These are phyloP conservation scores for Lactuca sativa DNA, from an alignment of 129 eudicot species.

Conservation along the genomic window DNA sequence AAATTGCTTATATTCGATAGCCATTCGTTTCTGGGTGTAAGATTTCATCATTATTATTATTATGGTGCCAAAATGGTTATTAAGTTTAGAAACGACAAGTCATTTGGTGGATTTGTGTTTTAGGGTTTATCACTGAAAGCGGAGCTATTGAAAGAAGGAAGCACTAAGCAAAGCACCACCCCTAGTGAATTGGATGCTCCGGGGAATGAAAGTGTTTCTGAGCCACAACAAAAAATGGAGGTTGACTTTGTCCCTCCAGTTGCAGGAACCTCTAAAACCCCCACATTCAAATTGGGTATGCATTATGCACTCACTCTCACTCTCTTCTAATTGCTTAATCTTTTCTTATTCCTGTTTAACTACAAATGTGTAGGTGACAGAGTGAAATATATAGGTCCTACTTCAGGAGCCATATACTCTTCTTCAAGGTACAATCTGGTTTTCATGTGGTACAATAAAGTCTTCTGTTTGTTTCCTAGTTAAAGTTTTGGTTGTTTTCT, in stretches of 20 bases:
- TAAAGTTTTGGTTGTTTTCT: neutral
- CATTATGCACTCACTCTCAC: constrained; percentile 7
- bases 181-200: constrained; percentile 49
- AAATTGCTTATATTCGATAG: constrained; percentile 84
- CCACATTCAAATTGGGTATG: constrained; percentile 54
- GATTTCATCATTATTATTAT: constrained; percentile 21
- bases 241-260: constrained; percentile 38
- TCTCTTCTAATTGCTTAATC: constrained; percentile 7
- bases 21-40: constrained; percentile 70
- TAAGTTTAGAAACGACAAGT: constrained; percentile 1
- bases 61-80: neutral
- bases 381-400: constrained; percentile 67
- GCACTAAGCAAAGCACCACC: constrained; percentile 39
- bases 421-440: constrained; percentile 49
- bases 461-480: neutral
- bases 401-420: constrained; percentile 47
- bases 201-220: constrained; percentile 39
- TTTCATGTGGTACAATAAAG: constrained; percentile 1
- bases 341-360: neutral
- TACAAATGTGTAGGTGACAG: constrained; percentile 61
- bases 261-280: constrained; percentile 50
- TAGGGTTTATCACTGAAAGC: constrained; percentile 67
- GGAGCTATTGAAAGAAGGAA: constrained; percentile 61
- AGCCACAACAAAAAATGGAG: constrained; percentile 51
- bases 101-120: constrained; percentile 13